Base-by-base conservation (phyloP, 75 land plant genomes). In the Cunninghamia lanceolata region DNA sequence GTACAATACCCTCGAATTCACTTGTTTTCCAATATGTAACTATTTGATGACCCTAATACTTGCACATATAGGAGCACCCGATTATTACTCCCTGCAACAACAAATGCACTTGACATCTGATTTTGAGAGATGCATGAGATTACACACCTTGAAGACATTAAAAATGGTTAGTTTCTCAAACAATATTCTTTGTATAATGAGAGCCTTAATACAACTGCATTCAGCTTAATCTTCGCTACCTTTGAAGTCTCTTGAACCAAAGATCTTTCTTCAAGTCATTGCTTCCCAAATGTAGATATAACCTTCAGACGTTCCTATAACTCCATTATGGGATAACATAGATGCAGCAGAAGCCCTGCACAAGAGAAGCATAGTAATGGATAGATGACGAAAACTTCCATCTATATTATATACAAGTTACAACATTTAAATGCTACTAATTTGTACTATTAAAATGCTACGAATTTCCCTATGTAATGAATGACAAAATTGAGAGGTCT, bases 291-390 rank as follows among this genome's bases (percentile, higher is more conserved):
- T 82, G 40, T 92, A 92, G 2, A 92, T 89, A 10, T 85, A 87
- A 46, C 95, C 95, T 47, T 92, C 91, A 75, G 17, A 28, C 71
- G 89, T 94, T 42, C 92, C 95, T 82, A 92, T 86, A 40, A 94
- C 86, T 83, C 95, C 95, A 80, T 35, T 83, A 46, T 83, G 91
- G 91, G 84, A 88, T 36, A 85, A 89, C 46, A 89, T 86, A 84
- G 84, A 86, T 85, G 90, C 87, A 15, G 86, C 88, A 47, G 89
- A 66, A 87, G 91, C 89, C 84, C 95, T 94, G 90, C 86, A 89
- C 38, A 30, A 39, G 34, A 15, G 36, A 50, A 35, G n/a, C 84
- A 83, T 17, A 35, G 84, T 50, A 9, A 40, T 21, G 28, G 83
- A 81, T 8, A 81, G 11, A 71, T 71, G 5, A 11, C 9, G 28